Conservation (phyloP, 352 stramenopile genomes). For the Peronosclerospora sorghi region DNA sequence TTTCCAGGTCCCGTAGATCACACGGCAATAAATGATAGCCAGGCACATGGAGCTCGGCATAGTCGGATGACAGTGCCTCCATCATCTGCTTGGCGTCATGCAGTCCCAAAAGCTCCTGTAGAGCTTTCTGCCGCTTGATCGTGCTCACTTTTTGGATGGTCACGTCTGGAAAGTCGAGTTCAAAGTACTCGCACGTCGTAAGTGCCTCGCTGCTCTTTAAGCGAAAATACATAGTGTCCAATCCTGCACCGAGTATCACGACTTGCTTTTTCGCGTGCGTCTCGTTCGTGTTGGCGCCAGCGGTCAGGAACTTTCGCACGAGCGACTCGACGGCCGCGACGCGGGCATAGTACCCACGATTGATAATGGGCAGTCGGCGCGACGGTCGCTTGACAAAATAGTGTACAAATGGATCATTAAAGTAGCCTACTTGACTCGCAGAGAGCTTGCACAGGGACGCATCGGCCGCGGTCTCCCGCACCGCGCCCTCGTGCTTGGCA, state of each 20-base stretch:
- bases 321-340: conserved; percentile 62
- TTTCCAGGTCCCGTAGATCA: conserved; percentile 56
- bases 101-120: conserved; percentile 37
- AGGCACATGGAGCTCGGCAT: conserved; percentile 49
- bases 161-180: conserved; percentile 74
- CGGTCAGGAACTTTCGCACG: conserved; percentile 49
- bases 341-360: conserved; percentile 82
- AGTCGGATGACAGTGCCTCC: conserved; percentile 36
- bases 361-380: conserved; percentile 83
- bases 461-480: conserved; percentile 75
- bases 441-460: conserved; percentile 82
- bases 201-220: conserved; percentile 33
- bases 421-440: conserved; percentile 68
- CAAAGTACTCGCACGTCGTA: conserved; percentile 62
- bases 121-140: conserved; percentile 56
- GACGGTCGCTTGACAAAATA: conserved; percentile 78
- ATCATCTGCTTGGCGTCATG: conserved; percentile 30
- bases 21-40: conserved; percentile 74
- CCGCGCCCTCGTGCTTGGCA: conserved; percentile 47
- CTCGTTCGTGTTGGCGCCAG: neutral
- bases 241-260: conserved; percentile 66
- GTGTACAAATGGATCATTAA: conserved; percentile 57
- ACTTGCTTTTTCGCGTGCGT: conserved; percentile 42
- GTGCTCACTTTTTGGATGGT: conserved; percentile 71
- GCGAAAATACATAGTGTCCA: conserved; percentile 82